Evolutionary conservation across 2,329 filamentous ascomycete genomes (phyloP), one percentile per base, ranked within the genome.

Genomic region (Phaeosphaeriaceae sp.): DNA sequence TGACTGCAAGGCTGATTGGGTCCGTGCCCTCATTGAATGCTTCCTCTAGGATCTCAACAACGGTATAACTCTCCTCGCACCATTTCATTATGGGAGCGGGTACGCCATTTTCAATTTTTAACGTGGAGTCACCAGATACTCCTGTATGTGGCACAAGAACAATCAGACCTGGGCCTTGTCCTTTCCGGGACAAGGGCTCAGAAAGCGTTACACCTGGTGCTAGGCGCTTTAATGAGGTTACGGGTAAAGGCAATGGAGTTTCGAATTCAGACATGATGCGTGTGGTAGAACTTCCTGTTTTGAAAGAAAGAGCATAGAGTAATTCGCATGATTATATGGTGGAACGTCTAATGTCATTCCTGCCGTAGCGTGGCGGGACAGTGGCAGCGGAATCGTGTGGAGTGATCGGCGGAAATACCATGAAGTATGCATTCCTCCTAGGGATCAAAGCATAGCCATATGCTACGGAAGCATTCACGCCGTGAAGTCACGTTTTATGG

Each of bases 21-120:
- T 36, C 34, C 11, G 34, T 12, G 34, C 34, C 15, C 29, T 51
- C 26, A 45, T 15, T 7, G 46, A 46, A n/a, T 47, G 36, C 30
- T 41, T 33, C 37, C 30, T 33, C 38, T 30, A 54, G 17, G 2
- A 21, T 28, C 9, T 43, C 29, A 12, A 32, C 40, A 33, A 33
- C 42, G 7, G 23, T 26, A 11, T 26, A 26, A 11, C 23, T 26
- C 23, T 26, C 23, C 11, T 26, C 23, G 7, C 7, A 26, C 23
- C 23, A 26, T 26, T 26, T 26, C 23, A 26, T 26, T 2, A 26
- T 7, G 11, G 23, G 46, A 17, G 52, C 52, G 16, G 55, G 55
- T 9, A 58, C 55, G 17, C 55, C 52, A 15, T 56, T 38, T 20
- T 41, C 16, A 17, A 56, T 53, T 12, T 17, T 13, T 15, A 36